Evolutionary conservation across 495 filamentous ascomycete genomes (phyloP).

Genomic region (Platismatia glauca): DNA sequence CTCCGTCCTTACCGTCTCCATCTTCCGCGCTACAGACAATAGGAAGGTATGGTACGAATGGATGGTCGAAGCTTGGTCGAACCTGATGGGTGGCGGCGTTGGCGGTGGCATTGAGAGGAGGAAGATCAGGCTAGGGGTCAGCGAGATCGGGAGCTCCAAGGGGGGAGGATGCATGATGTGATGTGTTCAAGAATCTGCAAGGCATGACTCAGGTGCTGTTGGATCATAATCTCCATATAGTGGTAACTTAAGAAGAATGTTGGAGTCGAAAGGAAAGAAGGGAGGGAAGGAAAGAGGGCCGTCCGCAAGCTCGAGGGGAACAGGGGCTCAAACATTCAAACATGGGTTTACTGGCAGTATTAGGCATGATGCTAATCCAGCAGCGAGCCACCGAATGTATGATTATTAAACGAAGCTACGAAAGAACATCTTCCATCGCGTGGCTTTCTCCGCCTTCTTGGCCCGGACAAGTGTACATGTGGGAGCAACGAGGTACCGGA

Average conservation of each 20-base stretch:
- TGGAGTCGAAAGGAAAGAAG: too few species aligned
- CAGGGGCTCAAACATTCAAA: too few species aligned
- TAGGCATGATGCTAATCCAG: background rate
- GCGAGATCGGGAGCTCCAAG: constrained; percentile 81
- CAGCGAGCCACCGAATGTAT: background rate
- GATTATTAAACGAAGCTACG: background rate
- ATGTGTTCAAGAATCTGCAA: background rate
- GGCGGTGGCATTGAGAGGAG: constrained; percentile 33
- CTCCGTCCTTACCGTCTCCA: constrained; percentile 76
- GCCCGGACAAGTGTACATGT: too few species aligned
- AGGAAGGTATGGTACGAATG: constrained; percentile 99
- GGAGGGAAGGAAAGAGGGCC: too few species aligned
- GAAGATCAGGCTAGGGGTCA: constrained; percentile 65
- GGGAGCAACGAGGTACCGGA: too few species aligned
- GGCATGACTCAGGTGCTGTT: background rate
- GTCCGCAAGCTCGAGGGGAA: too few species aligned
- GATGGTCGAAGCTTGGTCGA: constrained; percentile 61
- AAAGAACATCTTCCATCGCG: too few species aligned
- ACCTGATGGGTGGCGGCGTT: constrained; percentile 7
- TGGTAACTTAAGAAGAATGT: background rate
- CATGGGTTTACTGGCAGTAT: background rate
- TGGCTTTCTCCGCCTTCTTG: background rate
- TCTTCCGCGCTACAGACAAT: constrained; percentile 92
- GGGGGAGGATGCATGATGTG: constrained; percentile 90
- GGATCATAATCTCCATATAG: background rate